Conservation (phyloP, 371 early-diverging fungal species). For the Sporodiniella umbellata region DNA sequence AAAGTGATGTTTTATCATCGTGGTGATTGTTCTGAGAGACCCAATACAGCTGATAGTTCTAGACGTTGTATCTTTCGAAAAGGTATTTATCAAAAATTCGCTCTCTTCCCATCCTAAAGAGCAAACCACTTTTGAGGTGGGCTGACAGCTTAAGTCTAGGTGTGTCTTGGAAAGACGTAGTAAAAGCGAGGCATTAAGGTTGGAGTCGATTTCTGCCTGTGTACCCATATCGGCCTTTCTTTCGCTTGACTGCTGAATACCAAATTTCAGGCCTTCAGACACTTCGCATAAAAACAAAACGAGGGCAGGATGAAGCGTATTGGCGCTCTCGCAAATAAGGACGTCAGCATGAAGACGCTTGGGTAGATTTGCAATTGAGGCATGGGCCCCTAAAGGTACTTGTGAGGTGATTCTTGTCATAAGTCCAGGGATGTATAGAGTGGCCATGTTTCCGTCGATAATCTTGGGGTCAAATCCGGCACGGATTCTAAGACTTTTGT, state of each 20-base stretch:
- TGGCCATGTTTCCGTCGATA: constrained; percentile 50
- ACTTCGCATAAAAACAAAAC: constrained; percentile 72
- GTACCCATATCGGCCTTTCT: constrained; percentile 29
- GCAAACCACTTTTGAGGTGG: constrained; percentile 75
- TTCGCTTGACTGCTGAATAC: constrained; percentile 54
- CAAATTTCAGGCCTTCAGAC: constrained; percentile 59
- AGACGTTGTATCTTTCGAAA: constrained; percentile 37
- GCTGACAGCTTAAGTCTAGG: constrained; percentile 75
- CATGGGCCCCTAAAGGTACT: constrained; percentile 56
- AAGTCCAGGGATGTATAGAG: constrained; percentile 66
- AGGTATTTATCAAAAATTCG: constrained; percentile 56
- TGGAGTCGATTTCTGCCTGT: constrained; percentile 12
- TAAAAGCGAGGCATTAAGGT: constrained; percentile 43
- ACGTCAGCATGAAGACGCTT: constrained; percentile 65
- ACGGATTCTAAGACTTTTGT: constrained; percentile 13
- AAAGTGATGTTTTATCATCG: constrained; percentile 71
- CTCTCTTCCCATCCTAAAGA: constrained; percentile 70
- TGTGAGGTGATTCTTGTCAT: constrained; percentile 60
- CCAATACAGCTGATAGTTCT: constrained; percentile 61
- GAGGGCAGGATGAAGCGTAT: constrained; percentile 73
- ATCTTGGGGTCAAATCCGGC: constrained; percentile 13
- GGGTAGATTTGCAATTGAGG: constrained; percentile 30
- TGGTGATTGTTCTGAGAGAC: constrained; percentile 56
- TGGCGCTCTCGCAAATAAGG: constrained; percentile 72
- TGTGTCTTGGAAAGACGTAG: constrained; percentile 64